Evolutionary conservation across 768 basidiomycete genomes (phyloP).

Genomic region (Lyophyllum semitale): DNA sequence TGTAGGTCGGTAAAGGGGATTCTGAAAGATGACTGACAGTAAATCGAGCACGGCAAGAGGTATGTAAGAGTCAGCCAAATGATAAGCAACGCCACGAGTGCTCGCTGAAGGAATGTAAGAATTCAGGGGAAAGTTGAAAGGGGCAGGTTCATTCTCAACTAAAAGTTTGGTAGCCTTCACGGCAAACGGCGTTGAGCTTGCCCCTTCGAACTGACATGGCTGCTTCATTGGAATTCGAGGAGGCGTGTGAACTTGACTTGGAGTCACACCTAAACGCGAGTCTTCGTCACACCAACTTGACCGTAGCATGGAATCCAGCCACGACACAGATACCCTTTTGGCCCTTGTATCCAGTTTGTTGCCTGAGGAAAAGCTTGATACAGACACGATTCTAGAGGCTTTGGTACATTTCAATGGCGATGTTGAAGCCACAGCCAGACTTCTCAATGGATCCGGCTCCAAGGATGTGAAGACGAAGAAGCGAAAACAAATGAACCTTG

Average conservation of each 20-base stretch:
- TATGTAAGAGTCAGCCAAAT: not conserved
- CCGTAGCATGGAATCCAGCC: slow-evolving; percentile 9
- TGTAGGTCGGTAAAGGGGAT: not conserved
- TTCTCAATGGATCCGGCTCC: slow-evolving; percentile 27
- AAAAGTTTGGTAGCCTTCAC: not conserved
- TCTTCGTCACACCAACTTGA: not conserved
- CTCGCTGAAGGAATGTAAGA: not conserved
- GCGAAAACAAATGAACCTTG: slow-evolving; percentile 51
- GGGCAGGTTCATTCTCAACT: slow-evolving; percentile 1
- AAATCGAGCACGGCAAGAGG: not conserved
- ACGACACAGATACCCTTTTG: slow-evolving; percentile 70
- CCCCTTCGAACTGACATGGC: too few relatives aligned
- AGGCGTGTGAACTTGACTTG: too few relatives aligned
- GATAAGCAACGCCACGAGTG: not conserved
- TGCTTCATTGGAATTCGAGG: too few relatives aligned
- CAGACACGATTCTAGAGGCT: slow-evolving; percentile 54
- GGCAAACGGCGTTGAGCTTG: not conserved
- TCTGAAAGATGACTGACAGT: not conserved
- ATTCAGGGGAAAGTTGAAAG: not conserved
- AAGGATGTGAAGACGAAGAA: slow-evolving; percentile 37
- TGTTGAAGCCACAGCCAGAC: slow-evolving; percentile 48
- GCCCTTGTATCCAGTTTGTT: slow-evolving; percentile 69
- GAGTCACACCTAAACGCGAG: not conserved
- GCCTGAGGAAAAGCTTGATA: slow-evolving; percentile 28
- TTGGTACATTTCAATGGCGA: slow-evolving; percentile 60